Percentiles rank a stretch among this genome's conserved stretches.
Conservation (phyloP, 83 land plant genomes). For the Picea engelmannii region DNA sequence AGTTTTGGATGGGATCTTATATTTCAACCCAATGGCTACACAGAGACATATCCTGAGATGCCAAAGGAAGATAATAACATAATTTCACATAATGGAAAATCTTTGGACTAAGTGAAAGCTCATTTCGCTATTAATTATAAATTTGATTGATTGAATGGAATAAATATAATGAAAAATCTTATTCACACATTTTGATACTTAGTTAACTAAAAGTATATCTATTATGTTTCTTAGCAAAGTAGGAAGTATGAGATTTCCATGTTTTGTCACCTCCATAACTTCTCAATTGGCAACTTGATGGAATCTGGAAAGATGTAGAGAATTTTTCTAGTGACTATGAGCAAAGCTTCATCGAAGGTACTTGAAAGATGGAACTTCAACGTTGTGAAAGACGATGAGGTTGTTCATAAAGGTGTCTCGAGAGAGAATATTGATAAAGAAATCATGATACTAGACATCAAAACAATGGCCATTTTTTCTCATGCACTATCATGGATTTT, state of each 20-base stretch:
- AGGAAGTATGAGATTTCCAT: slow-evolving; percentile 95
- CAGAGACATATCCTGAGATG: slow-evolving; percentile 95
- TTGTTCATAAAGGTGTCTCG: too few species aligned
- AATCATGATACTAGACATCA: too few species aligned
- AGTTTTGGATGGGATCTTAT: slow-evolving; percentile 99
- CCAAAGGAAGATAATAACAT: slow-evolving; percentile 92
- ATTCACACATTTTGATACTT: too few species aligned
- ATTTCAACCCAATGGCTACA: slow-evolving; percentile 90
- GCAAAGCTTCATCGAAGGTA: too few species aligned
- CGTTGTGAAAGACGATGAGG: too few species aligned
- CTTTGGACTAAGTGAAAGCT: slow-evolving; percentile 75
- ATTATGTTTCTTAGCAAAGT: slow-evolving; percentile 47
- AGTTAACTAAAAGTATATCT: too few species aligned
- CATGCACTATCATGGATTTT: too few species aligned
- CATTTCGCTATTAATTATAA: slow-evolving; percentile 63
- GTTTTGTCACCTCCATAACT: slow-evolving; percentile 69
- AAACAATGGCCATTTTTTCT: too few species aligned
- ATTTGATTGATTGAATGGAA: slow-evolving; percentile 26
- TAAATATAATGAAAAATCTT: not conserved
- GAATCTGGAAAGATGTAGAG: too few species aligned
- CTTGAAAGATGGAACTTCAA: too few species aligned
- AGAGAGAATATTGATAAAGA: too few species aligned
- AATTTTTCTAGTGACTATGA: too few species aligned
- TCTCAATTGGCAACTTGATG: slow-evolving; percentile 56
- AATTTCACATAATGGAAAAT: slow-evolving; percentile 87